phyloP scores from a whole-genome alignment of 345 rosid species.

The Eucalyptus fibrosa region DNA sequence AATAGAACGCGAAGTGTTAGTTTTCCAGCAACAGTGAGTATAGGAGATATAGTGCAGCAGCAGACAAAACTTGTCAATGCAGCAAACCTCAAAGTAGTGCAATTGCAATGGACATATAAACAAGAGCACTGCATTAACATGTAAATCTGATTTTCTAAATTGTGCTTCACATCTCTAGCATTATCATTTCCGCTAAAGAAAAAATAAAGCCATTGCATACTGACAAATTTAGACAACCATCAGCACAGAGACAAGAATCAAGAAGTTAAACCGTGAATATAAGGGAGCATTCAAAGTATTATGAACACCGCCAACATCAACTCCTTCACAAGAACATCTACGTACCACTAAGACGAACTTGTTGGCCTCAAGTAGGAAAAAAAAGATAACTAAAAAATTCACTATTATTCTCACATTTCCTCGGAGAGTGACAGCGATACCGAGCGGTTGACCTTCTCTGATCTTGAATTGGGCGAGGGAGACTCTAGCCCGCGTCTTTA shows the following conservation, averaged over 20 bases:
- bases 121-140: not conserved
- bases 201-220: not conserved
- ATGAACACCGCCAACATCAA: not conserved
- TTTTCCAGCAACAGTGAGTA: not conserved
- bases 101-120: not conserved
- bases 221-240: not conserved
- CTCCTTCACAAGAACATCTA: not conserved
- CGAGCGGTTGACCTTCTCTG: conserved; percentile 86
- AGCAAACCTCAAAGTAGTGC: not conserved
- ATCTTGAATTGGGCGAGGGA: conserved; percentile 85
- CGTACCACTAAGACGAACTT: not conserved
- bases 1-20: not conserved
- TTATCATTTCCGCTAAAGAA: not conserved
- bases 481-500: conserved; percentile 70
- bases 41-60: not conserved
- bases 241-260: not conserved
- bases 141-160: not conserved
- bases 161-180: not conserved
- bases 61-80: not conserved
- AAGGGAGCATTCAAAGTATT: not conserved
- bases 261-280: not conserved
- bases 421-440: conserved; percentile 82
- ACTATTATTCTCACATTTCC: conserved; percentile 50
- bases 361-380: not conserved
- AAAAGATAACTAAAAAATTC: not conserved